phyloP scores from a whole-genome alignment of 768 basidiomycete species.

The Rhodotorula paludigena region DNA sequence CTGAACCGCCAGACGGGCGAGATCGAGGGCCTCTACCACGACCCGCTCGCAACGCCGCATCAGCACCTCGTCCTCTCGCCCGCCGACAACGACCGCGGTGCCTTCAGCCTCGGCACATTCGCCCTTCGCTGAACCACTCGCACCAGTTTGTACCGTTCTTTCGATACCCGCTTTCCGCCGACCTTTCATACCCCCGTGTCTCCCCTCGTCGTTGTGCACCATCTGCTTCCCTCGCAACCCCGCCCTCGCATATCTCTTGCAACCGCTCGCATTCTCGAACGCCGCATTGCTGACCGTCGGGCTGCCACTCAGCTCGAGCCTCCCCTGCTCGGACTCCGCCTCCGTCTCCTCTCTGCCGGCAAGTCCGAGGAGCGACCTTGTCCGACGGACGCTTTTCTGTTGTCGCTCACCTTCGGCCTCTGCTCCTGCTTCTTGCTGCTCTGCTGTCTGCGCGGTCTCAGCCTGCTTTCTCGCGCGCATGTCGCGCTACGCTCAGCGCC shows the following conservation, averaged over 20 bases:
- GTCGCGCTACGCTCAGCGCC: slow-evolving; percentile 10
- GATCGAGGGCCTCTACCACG: slow-evolving; percentile 31
- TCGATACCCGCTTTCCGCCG: too few species aligned
- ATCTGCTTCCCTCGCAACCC: background rate
- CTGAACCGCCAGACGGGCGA: slow-evolving; percentile 34
- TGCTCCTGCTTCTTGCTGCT: background rate
- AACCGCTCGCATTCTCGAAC: background rate
- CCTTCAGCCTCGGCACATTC: slow-evolving; percentile 6
- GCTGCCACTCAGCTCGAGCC: too few species aligned
- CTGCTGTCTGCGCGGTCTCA: background rate
- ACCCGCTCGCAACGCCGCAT: slow-evolving; percentile 12
- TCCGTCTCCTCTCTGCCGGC: too few species aligned
- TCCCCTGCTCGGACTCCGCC: too few species aligned
- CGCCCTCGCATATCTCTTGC: background rate
- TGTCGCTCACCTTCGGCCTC: background rate
- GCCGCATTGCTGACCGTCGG: too few species aligned
- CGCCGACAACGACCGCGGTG: background rate
- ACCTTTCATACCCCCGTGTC: background rate
- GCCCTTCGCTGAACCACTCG: background rate
- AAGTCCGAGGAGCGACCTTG: background rate
- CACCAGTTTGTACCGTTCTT: background rate
- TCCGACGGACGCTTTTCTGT: background rate
- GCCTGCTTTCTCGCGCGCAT: background rate
- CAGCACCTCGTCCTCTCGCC: slow-evolving; percentile 19
- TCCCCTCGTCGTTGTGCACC: background rate